Evolutionary conservation across 2,329 filamentous ascomycete species (phyloP), one percentile per base, ranked within the genome.

Genomic region (Diplodia mutila): DNA sequence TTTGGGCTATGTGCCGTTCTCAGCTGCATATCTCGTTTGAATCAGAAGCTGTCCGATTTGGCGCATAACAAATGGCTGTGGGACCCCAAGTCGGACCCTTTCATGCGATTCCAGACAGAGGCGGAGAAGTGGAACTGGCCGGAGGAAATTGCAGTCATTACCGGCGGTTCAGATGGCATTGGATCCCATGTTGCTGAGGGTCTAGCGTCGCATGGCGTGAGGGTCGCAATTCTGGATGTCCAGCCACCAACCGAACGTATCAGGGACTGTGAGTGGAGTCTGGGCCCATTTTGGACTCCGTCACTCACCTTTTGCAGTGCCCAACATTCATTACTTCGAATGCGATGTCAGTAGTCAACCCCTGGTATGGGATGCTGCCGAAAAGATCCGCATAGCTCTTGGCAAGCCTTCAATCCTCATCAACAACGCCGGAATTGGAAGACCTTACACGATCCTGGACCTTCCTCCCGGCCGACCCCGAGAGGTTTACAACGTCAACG

Each of bases 21-120:
- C 42, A 25, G 42, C 29, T 63, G 59, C 29, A 11, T 63, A 21
- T 51, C 46, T 51, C 4, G 23, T 16, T 14, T 63, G 18, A 63
- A 63, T 39, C 23, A 48, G 29, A 63, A 63, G 42, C 46, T 63
- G 2, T 63, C 59, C 18, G 59, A 51, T 23, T 76, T 73, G 73
- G 77, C 77, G 6, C 72, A 75, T 61, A 77, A 82, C 72, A 78
- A 79, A 68, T 83, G 80, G 78, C 69, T 75, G 8, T 75, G 79
- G 69, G 73, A 66, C 21, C 37, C 29, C 18, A 54, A 46, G 21
- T 29, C 32, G 4, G 61, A 65, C 23, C 61, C 61, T 16, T 32
- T 65, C 21, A 65, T 65, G 61, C 48, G 48, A 16, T 65, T 65
- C 27, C 49, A 21, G 7, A 71, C 72, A 49, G 74, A 76, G 59